A percentile compares a stretch with the other conserved stretches of the same genome.
phyloP scores from a whole-genome alignment of 2,329 filamentous ascomycete species.

The Aspergillus sp. region DNA sequence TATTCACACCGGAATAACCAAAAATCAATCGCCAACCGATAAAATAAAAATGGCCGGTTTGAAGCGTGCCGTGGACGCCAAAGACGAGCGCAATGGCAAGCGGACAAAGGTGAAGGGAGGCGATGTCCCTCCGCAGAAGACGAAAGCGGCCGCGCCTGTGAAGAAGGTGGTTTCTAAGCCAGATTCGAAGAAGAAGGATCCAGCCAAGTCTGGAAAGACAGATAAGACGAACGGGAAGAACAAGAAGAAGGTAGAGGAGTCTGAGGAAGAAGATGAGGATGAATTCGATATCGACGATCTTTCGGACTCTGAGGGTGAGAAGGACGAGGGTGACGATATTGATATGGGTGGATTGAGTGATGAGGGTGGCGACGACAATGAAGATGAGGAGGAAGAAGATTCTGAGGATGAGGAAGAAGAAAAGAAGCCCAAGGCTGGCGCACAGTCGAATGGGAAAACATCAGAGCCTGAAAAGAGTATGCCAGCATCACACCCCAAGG shows the following conservation, averaged over 20 bases:
- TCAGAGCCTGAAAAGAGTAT: constrained; percentile 21
- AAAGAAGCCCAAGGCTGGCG: constrained; percentile 11
- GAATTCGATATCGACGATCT: constrained; percentile 52
- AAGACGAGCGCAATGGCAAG: constrained; percentile 35
- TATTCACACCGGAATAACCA: background rate
- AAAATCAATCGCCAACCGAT: background rate
- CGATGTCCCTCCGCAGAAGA: constrained; percentile 10
- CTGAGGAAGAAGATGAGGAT: constrained; percentile 44
- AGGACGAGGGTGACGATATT: constrained; percentile 22
- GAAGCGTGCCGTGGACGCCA: constrained; percentile 34
- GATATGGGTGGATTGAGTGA: constrained; percentile 42
- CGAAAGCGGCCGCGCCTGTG: constrained; percentile 13
- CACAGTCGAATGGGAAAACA: constrained; percentile 9
- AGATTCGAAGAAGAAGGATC: constrained; percentile 20
- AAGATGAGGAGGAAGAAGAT: constrained; percentile 30
- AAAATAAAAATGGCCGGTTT: constrained; percentile 31
- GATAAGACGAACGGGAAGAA: constrained; percentile 22
- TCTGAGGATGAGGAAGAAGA: constrained; percentile 19
- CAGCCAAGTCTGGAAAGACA: constrained; percentile 23
- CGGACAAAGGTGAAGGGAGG: constrained; percentile 32
- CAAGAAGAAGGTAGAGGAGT: constrained; percentile 34
- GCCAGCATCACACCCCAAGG: constrained; percentile 2
- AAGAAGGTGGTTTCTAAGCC: constrained; percentile 18
- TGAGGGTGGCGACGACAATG: constrained; percentile 48
- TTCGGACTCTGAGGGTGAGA: constrained; percentile 34